Conservation (phyloP, 2,329 filamentous ascomycete genomes). For the Xylaria sp. region DNA sequence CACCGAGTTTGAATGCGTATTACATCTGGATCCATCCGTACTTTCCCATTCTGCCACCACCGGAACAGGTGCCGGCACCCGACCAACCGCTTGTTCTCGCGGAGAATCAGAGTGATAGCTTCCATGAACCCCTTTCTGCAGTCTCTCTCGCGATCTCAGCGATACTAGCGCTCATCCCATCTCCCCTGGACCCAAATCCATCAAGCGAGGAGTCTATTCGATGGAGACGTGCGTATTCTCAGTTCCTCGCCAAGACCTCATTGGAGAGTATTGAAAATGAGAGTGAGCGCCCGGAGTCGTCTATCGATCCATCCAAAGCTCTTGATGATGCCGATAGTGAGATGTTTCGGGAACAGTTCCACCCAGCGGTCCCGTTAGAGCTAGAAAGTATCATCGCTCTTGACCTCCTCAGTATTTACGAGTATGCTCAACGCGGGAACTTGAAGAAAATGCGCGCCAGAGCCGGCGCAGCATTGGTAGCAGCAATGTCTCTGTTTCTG, state of each 20-base stretch:
- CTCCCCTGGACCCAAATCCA: slow-evolving; percentile 52
- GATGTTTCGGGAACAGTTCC: slow-evolving; percentile 53
- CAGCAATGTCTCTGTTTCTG: slow-evolving; percentile 57
- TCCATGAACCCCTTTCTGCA: slow-evolving; percentile 55
- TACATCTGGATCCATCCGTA: slow-evolving; percentile 63
- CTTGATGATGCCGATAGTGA: slow-evolving; percentile 51
- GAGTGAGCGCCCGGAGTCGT: slow-evolving; percentile 58
- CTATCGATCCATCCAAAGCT: slow-evolving; percentile 56
- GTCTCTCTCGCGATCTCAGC: slow-evolving; percentile 59
- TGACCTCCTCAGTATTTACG: slow-evolving; percentile 60
- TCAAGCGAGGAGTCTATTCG: slow-evolving; percentile 53
- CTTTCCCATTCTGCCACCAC: slow-evolving; percentile 60
- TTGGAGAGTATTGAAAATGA: slow-evolving; percentile 61
- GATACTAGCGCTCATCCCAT: slow-evolving; percentile 59
- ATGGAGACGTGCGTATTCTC: slow-evolving; percentile 59
- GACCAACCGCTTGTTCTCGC: slow-evolving; percentile 50
- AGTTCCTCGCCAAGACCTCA: slow-evolving; percentile 59
- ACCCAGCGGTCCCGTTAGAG: slow-evolving; percentile 56
- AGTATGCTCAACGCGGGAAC: slow-evolving; percentile 64
- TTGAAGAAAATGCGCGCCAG: slow-evolving; percentile 62
- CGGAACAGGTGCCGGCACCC: slow-evolving; percentile 46
- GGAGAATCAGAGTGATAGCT: slow-evolving; percentile 51
- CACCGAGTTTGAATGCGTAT: slow-evolving; percentile 57
- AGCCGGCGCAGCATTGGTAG: slow-evolving; percentile 58
- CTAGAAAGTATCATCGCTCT: slow-evolving; percentile 60